phyloP scores from a whole-genome alignment of 2,329 filamentous ascomycete species.

The Byssoonygena ceratinophila region DNA sequence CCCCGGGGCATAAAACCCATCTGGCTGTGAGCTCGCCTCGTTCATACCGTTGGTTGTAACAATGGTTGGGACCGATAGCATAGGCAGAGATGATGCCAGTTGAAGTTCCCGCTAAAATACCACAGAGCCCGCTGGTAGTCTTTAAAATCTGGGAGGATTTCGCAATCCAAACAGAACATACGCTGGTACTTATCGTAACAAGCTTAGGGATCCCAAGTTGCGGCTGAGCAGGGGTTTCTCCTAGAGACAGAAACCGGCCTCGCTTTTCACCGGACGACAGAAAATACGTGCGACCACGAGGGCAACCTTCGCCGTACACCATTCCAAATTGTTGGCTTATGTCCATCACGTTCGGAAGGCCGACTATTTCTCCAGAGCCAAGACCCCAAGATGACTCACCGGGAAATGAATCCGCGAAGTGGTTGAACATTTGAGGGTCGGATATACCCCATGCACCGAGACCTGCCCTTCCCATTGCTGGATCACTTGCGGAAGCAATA shows the following conservation, averaged over 20 bases:
- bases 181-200: constrained; percentile 56
- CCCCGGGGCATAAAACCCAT: constrained; percentile 84
- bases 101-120: constrained; percentile 73
- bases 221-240: constrained; percentile 49
- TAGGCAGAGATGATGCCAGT: constrained; percentile 74
- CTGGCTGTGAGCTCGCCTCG: constrained; percentile 73
- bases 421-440: constrained; percentile 62
- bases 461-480: constrained; percentile 51
- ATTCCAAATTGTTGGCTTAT: constrained; percentile 77
- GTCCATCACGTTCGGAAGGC: constrained; percentile 77
- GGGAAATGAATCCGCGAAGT: constrained; percentile 67
- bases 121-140: constrained; percentile 65
- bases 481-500: constrained; percentile 70
- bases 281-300: constrained; percentile 70
- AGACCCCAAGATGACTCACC: constrained; percentile 66
- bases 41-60: constrained; percentile 52
- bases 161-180: constrained; percentile 79
- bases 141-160: constrained; percentile 64
- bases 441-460: constrained; percentile 72
- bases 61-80: constrained; percentile 54
- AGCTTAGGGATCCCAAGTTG: constrained; percentile 67
- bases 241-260: constrained; percentile 60
- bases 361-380: constrained; percentile 63
- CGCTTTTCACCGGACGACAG: constrained; percentile 62
- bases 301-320: constrained; percentile 74